Evolutionary conservation across 352 stramenopile species (phyloP).

Genomic region (Blastocystis sp.): DNA sequence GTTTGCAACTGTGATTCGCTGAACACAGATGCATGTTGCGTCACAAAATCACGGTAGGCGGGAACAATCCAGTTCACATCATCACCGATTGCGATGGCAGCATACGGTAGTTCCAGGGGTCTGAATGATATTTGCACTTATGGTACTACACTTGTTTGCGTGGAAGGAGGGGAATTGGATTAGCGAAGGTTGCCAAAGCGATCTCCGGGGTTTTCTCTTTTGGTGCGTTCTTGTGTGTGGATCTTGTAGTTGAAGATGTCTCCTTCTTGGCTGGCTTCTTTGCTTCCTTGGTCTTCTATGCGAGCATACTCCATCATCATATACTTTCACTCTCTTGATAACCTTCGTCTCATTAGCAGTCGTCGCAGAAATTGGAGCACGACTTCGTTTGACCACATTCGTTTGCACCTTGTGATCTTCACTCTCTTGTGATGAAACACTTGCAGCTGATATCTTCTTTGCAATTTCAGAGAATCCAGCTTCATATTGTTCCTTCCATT

Average conservation of each 20-base stretch:
- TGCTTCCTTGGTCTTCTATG: too few species aligned
- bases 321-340: too few species aligned
- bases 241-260: neutral
- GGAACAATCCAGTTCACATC: neutral
- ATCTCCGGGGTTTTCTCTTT: neutral
- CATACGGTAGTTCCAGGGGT: neutral
- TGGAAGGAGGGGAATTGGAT: neutral
- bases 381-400: neutral
- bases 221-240: neutral
- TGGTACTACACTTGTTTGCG: neutral
- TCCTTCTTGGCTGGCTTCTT: neutral
- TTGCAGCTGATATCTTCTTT: neutral
- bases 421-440: neutral
- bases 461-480: neutral
- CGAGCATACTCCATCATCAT: too few species aligned
- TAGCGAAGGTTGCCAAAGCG: neutral
- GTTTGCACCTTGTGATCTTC: neutral
- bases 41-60: slow-evolving; percentile 1
- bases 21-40: neutral
- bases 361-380: neutral
- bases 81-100: neutral
- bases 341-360: neutral
- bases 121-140: neutral
- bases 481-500: slow-evolving; percentile 1
- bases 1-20: neutral